These are phyloP conservation scores for Euphrasia confusa DNA, from an alignment of 257 asterid species.

Conservation along the genomic window DNA sequence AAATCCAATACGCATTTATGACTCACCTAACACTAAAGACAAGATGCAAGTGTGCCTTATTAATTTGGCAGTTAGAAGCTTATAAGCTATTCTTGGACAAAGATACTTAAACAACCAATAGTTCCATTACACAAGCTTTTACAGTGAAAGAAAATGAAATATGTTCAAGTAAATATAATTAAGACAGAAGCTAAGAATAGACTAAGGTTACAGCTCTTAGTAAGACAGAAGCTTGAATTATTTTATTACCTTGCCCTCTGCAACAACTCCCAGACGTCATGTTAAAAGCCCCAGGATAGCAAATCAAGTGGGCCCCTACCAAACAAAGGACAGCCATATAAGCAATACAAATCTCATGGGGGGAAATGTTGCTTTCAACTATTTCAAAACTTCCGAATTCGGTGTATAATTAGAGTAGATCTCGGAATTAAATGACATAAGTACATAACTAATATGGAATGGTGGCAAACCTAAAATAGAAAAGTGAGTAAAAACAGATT, in stretches of 20 bases:
- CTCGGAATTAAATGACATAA: neutral
- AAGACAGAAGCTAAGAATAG: too few relatives aligned
- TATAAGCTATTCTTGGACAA: slow-evolving; percentile 14
- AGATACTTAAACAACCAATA: neutral
- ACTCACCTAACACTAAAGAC: slow-evolving; percentile 8
- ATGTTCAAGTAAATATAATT: neutral
- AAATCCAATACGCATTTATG: slow-evolving; percentile 5
- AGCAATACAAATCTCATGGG: slow-evolving; percentile 22
- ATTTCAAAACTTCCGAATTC: slow-evolving; percentile 4
- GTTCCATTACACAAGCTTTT: slow-evolving; percentile 4
- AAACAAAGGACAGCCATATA: slow-evolving; percentile 21
- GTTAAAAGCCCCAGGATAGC: slow-evolving; percentile 94
- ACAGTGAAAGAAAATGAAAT: slow-evolving; percentile 3
- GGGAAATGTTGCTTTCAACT: slow-evolving; percentile 10
- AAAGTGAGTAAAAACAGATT: neutral
- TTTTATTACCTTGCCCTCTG: slow-evolving; percentile 75
- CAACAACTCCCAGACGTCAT: slow-evolving; percentile 95
- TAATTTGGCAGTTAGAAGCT: slow-evolving; percentile 13
- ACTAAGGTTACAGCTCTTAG: slow-evolving; percentile 6
- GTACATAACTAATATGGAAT: slow-evolving; percentile 8
- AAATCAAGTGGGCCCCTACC: slow-evolving; percentile 82
- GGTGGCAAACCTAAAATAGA: neutral
- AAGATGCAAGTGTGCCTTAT: neutral
- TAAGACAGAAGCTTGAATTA: slow-evolving; percentile 12
- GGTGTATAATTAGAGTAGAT: slow-evolving; percentile 7